phyloP scores from a whole-genome alignment of 1,284 basidiomycete species.

The Boletus subluridellus region DNA sequence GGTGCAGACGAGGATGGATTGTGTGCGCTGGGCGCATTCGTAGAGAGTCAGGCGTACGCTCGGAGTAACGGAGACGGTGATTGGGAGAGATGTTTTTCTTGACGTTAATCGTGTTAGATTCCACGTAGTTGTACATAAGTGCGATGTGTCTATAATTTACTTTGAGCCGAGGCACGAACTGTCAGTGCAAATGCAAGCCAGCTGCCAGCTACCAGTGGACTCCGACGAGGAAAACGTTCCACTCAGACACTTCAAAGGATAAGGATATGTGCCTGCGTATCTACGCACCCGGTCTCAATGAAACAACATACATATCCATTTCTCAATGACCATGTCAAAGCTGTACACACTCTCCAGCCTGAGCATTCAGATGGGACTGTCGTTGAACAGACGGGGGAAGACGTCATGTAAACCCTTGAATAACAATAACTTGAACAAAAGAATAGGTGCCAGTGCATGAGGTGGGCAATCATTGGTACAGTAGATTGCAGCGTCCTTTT shows the following conservation, averaged over 20 bases:
- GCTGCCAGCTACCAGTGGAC: no score
- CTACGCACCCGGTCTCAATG: no score
- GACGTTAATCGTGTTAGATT: background rate
- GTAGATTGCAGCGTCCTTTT: background rate
- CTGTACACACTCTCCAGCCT: no score
- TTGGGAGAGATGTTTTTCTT: constrained; percentile 53
- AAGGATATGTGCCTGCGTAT: no score
- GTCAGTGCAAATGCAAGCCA: no score
- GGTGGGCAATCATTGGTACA: background rate
- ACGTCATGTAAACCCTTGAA: no score
- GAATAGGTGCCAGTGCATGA: background rate
- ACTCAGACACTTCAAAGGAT: no score
- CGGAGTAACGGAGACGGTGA: constrained; percentile 62
- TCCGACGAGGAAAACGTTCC: no score
- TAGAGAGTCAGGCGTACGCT: constrained; percentile 68
- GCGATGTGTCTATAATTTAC: background rate
- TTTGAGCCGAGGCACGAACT: background rate
- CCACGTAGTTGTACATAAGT: background rate
- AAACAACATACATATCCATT: no score
- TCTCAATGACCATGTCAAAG: no score
- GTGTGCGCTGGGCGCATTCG: constrained; percentile 64
- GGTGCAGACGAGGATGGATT: constrained; percentile 49
- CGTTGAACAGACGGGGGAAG: no score
- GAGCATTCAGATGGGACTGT: no score
- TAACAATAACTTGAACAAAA: background rate